These are phyloP conservation scores for Mycena sanguinolenta DNA, from an alignment of 768 basidiomycete genomes.

Conservation along the genomic window DNA sequence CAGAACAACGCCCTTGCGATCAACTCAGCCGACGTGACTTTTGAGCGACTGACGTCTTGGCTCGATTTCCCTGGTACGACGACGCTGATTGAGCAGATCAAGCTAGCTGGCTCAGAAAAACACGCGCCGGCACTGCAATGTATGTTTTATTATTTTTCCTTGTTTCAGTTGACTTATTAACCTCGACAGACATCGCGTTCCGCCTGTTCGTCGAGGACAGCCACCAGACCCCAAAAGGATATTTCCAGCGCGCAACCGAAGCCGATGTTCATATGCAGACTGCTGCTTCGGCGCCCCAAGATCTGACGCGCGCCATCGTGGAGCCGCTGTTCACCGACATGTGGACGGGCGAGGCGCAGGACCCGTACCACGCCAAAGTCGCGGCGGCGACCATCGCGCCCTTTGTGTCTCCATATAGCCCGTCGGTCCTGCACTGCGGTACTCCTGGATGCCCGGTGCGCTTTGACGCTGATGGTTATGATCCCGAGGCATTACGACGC, in stretches of 20 bases:
- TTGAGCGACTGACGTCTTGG: conserved; percentile 25
- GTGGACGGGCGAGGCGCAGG: conserved; percentile 14
- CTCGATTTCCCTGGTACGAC: conserved; percentile 28
- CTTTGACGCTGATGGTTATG: conserved; percentile 21
- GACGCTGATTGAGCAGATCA: conserved; percentile 27
- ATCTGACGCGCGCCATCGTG: conserved; percentile 19
- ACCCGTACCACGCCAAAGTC: conserved; percentile 11
- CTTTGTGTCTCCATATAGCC: conserved; percentile 35
- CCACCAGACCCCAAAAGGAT: conserved; percentile 34
- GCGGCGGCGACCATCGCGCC: conserved; percentile 26
- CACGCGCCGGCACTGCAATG: conserved; percentile 33
- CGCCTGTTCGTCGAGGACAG: conserved; percentile 30
- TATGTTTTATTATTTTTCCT: neutral
- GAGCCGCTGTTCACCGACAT: conserved; percentile 30
- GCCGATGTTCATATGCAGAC: conserved; percentile 35
- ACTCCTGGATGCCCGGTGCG: conserved; percentile 28
- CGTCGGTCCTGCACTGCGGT: conserved; percentile 32
- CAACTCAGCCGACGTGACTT: conserved; percentile 25
- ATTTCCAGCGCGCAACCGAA: conserved; percentile 33
- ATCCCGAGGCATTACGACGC: conserved; percentile 21
- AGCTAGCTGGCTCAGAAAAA: conserved; percentile 13
- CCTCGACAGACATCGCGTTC: conserved; percentile 29
- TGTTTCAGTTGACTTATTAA: neutral
- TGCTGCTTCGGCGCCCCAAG: conserved; percentile 22
- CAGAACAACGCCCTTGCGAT: conserved; percentile 27